Conservation (phyloP, 164 flowering plant genomes). For the Aristolochia californica region DNA sequence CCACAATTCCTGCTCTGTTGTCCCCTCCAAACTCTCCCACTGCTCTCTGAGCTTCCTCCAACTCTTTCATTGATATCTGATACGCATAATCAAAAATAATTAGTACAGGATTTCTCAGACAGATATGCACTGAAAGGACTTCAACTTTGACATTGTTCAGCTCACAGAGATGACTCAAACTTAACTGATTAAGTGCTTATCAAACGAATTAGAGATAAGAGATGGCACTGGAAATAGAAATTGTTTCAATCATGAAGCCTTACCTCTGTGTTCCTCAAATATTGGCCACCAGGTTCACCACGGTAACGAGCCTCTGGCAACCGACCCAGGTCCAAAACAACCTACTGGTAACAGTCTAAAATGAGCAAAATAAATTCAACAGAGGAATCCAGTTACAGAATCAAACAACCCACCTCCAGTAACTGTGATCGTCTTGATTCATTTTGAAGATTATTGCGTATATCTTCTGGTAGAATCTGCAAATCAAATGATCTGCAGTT, state of each 20-base stretch:
- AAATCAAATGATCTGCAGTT: not conserved
- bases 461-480: slow-evolving; percentile 57
- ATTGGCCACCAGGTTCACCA: slow-evolving; percentile 41
- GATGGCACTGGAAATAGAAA: not conserved
- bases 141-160: not conserved
- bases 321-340: slow-evolving; percentile 59
- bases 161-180: not conserved
- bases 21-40: slow-evolving; percentile 65
- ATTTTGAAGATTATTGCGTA: slow-evolving; percentile 31
- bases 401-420: slow-evolving; percentile 35
- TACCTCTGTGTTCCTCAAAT: slow-evolving; percentile 50
- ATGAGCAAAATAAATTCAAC: not conserved
- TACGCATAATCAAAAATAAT: slow-evolving; percentile 1
- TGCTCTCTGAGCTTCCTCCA: slow-evolving; percentile 54
- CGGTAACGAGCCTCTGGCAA: slow-evolving; percentile 57
- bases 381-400: not conserved
- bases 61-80: slow-evolving; percentile 50
- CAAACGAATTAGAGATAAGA: not conserved
- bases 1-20: slow-evolving; percentile 70
- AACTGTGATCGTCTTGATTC: slow-evolving; percentile 40
- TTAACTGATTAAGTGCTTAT: not conserved
- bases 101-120: not conserved
- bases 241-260: not conserved
- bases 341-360: slow-evolving; percentile 19
- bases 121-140: not conserved